These are phyloP conservation scores for Cladosporium sp. DNA, from an alignment of 2,329 filamentous ascomycete genomes.

Conservation along the genomic window DNA sequence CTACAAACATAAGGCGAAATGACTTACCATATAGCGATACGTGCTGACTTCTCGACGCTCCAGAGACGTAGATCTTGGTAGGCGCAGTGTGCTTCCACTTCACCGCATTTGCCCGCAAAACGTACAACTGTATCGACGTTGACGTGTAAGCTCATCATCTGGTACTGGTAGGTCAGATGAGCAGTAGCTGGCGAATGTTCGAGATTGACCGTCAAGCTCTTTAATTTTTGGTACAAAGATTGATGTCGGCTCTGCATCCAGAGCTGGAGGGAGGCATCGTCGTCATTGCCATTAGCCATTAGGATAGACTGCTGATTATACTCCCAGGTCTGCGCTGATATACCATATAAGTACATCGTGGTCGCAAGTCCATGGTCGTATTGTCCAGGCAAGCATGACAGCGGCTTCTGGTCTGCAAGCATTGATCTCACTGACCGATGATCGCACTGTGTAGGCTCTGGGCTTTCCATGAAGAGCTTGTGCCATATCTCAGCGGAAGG, in stretches of 20 bases:
- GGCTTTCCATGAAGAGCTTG: slow-evolving; percentile 3
- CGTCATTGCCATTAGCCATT: slow-evolving; percentile 1
- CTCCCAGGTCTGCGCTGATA: slow-evolving; percentile 26
- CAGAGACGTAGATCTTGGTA: slow-evolving; percentile 23
- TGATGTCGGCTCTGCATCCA: slow-evolving; percentile 27
- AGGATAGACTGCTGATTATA: slow-evolving; percentile 24
- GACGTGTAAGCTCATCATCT: slow-evolving; percentile 25
- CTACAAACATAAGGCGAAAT: background rate
- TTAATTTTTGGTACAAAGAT: slow-evolving; percentile 21
- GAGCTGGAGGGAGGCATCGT: slow-evolving; percentile 23
- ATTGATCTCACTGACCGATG: slow-evolving; percentile 21
- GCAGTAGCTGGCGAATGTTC: slow-evolving; percentile 16
- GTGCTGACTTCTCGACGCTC: slow-evolving; percentile 23
- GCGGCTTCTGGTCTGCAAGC: slow-evolving; percentile 7
- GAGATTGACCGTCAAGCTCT: background rate
- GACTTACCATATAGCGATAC: slow-evolving; percentile 22
- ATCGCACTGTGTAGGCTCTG: background rate
- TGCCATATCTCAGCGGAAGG: slow-evolving; percentile 24
- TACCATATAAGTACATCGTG: slow-evolving; percentile 20
- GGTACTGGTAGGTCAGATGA: slow-evolving; percentile 20
- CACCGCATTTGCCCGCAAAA: slow-evolving; percentile 26
- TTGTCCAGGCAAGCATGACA: slow-evolving; percentile 19
- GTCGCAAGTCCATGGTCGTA: slow-evolving; percentile 21
- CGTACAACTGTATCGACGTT: slow-evolving; percentile 23
- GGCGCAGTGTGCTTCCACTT: slow-evolving; percentile 25